These are phyloP conservation scores for Craspedostauros australis DNA, from an alignment of 108 stramenopile species.

Conservation along the genomic window DNA sequence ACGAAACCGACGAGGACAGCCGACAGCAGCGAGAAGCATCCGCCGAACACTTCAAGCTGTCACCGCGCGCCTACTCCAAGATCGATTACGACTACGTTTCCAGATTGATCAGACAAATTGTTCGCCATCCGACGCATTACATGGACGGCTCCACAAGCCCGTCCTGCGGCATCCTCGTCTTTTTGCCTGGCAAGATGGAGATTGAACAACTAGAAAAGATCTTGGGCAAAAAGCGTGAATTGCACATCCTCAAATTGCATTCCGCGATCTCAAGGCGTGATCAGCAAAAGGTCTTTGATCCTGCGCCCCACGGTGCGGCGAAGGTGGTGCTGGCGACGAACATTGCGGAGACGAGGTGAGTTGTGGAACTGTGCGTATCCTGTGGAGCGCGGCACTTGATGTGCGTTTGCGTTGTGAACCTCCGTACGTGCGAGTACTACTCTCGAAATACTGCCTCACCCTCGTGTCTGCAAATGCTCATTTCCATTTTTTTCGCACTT, in stretches of 20 bases:
- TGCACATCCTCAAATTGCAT: constrained; percentile 61
- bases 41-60: constrained; percentile 14
- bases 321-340: constrained; percentile 87
- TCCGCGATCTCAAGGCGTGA: constrained; percentile 54
- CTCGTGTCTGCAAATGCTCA: too few species aligned
- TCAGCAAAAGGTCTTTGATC: constrained; percentile 65
- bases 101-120: constrained; percentile 28
- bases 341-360: constrained; percentile 82
- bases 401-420: background rate
- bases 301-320: constrained; percentile 37
- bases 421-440: background rate
- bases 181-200: constrained; percentile 84
- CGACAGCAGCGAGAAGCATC: background rate
- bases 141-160: background rate
- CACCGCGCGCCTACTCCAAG: constrained; percentile 32
- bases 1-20: background rate
- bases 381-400: background rate
- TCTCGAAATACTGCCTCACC: constrained; percentile 23
- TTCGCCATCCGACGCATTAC: constrained; percentile 23
- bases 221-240: constrained; percentile 18
- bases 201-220: constrained; percentile 38
- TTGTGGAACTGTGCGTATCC: constrained; percentile 8
- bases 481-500: too few species aligned
- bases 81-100: constrained; percentile 46
- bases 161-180: constrained; percentile 79